Percentiles rank a stretch among this genome's conserved stretches.
These are phyloP conservation scores for Phytophthora ramorum DNA, from an alignment of 352 stramenopile genomes.

Conservation along the genomic window DNA sequence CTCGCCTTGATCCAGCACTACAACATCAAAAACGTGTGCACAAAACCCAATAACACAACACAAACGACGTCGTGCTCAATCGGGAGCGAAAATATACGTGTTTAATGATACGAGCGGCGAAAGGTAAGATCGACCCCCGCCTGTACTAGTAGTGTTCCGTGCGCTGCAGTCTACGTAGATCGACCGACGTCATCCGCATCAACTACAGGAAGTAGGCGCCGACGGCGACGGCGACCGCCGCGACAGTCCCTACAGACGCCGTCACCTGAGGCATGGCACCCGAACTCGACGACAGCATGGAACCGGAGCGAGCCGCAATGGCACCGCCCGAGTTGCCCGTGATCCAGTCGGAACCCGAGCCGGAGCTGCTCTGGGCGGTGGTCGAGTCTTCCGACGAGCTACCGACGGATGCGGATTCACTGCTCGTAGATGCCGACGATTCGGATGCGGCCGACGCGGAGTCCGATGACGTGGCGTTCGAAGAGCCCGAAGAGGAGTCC, in stretches of 20 bases:
- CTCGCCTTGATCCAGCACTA: too few relatives aligned
- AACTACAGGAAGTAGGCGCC: constrained; percentile 33
- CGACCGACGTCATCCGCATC: neutral
- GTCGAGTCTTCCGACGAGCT: constrained; percentile 18
- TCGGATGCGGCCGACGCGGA: constrained; percentile 11
- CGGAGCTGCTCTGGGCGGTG: constrained; percentile 29
- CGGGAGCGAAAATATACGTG: constrained; percentile 23
- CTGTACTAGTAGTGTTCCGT: neutral
- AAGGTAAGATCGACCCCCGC: neutral
- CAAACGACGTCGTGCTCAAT: neutral
- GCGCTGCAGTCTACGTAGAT: constrained; percentile 15
- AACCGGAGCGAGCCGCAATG: constrained; percentile 32
- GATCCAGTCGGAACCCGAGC: neutral
- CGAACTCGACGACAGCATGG: constrained; percentile 29
- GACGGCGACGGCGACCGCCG: constrained; percentile 20
- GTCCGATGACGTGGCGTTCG: constrained; percentile 6
- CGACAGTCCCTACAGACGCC: constrained; percentile 18
- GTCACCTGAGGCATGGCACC: constrained; percentile 23
- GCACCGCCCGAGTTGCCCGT: constrained; percentile 33
- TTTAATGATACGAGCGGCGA: constrained; percentile 27
- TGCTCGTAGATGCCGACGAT: constrained; percentile 5
- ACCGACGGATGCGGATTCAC: constrained; percentile 3
- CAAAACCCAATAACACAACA: neutral
- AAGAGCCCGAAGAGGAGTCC: constrained; percentile 6
- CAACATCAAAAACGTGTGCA: neutral